These are phyloP conservation scores for Thermothelomyces thermophilus DNA, from an alignment of 2,329 filamentous ascomycete genomes.

Conservation along the genomic window DNA sequence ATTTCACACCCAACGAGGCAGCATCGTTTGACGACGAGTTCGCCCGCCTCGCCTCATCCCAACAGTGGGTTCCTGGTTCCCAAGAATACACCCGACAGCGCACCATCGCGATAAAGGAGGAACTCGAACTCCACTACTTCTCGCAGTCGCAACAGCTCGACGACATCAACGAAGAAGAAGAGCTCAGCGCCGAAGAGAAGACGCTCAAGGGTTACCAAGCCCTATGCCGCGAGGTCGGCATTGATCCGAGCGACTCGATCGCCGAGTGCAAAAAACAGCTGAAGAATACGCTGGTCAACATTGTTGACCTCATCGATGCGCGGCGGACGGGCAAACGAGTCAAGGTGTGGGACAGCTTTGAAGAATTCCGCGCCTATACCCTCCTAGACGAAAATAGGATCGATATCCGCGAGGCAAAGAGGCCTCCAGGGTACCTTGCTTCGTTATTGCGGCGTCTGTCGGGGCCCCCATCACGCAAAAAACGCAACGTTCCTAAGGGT, in stretches of 20 bases:
- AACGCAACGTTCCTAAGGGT: constrained; percentile 1
- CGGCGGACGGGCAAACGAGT: constrained; percentile 24
- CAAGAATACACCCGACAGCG: constrained; percentile 27
- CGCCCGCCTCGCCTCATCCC: constrained; percentile 29
- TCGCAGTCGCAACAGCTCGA: constrained; percentile 16
- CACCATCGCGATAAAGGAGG: constrained; percentile 29
- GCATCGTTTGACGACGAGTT: constrained; percentile 31
- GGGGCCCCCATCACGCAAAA: background rate
- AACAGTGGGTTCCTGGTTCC: constrained; percentile 27
- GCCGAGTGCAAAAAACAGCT: constrained; percentile 14
- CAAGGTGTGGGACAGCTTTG: constrained; percentile 26
- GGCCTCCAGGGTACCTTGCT: constrained; percentile 21
- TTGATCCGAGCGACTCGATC: constrained; percentile 12
- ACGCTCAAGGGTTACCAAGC: constrained; percentile 25
- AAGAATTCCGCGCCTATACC: constrained; percentile 25
- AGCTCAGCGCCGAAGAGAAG: constrained; percentile 4
- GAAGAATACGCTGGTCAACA: constrained; percentile 29
- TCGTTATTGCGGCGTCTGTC: constrained; percentile 15
- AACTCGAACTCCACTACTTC: constrained; percentile 29
- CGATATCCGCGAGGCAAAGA: constrained; percentile 22
- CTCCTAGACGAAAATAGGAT: constrained; percentile 22
- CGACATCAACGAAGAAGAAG: constrained; percentile 4
- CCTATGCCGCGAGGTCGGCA: constrained; percentile 27
- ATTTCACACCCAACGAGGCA: constrained; percentile 27
- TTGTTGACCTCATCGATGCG: constrained; percentile 30